phyloP scores from a whole-genome alignment of 805 yeast species.

The Schizosaccharomyces cryophilus region DNA sequence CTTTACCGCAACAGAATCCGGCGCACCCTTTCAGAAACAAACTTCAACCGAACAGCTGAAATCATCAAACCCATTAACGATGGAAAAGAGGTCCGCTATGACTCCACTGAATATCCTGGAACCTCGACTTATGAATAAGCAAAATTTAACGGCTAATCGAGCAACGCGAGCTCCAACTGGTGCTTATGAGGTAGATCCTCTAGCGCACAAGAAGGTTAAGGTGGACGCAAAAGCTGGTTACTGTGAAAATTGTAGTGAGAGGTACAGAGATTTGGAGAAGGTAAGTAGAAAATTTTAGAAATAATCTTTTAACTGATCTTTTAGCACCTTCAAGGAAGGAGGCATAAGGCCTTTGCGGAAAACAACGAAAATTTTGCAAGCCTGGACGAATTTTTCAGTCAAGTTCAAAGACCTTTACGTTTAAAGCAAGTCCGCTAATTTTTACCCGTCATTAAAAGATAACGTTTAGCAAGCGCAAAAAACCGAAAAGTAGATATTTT shows the following conservation, averaged over 20 bases:
- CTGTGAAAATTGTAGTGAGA: slow-evolving; percentile 7
- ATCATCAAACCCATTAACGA: not conserved
- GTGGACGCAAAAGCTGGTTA: slow-evolving; percentile 2
- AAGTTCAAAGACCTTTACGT: not conserved
- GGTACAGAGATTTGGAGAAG: slow-evolving; percentile 9
- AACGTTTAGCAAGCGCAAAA: too few relatives aligned
- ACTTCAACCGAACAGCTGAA: not conserved
- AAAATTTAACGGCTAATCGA: not conserved
- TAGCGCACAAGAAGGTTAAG: not conserved
- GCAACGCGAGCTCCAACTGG: not conserved
- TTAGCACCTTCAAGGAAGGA: not conserved
- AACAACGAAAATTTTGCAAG: slow-evolving; percentile 46
- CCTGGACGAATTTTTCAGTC: slow-evolving; percentile 43
- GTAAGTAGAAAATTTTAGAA: not conserved
- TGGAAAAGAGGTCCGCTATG: not conserved
- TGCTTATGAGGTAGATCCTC: not conserved
- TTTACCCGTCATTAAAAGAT: too few relatives aligned
- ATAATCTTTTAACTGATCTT: too few relatives aligned
- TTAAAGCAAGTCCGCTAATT: too few relatives aligned
- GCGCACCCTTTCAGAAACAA: not conserved
- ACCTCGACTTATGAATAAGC: not conserved
- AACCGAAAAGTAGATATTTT: too few relatives aligned
- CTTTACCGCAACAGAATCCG: not conserved
- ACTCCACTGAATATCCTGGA: not conserved
- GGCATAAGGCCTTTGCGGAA: slow-evolving; percentile 53